Evolutionary conservation across 495 filamentous ascomycete species (phyloP), one percentile per base, ranked within the genome.

Genomic region (Aspergillus heteromorphus): DNA sequence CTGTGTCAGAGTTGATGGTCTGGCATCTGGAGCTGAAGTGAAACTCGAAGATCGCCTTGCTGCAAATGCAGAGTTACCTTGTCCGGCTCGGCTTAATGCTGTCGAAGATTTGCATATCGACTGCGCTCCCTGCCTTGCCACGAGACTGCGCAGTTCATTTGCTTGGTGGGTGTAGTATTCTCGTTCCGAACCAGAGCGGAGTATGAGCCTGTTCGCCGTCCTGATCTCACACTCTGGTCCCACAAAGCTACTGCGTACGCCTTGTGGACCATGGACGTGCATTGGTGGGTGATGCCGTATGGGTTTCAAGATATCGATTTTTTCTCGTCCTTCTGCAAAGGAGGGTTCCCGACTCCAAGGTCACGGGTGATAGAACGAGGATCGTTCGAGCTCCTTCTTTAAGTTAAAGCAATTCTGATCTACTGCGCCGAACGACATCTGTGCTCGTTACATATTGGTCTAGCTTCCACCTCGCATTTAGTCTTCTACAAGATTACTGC

Each of bases 401-500:
- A 31, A n/a, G 23, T 17, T 38, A 18, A n/a, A n/a, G n/a, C n/a
- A n/a, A n/a, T n/a, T n/a, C n/a, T 30, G 6, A 27, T 10, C 38
- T 49, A 14, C 16, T 14, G 36, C 21, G 10, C 14, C 13, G 17
- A 30, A 21, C 17, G 30, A 11, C 38, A 38, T 29, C 0, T 8
- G 7, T 45, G 6, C 45, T 36, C 16, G 43, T 40, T 55, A 59
- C 48, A 54, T 55, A 54, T 41, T 25, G 31, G 20, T 25, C 25
- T 6, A 20, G 14, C 17, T 14, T 48, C 48, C 34, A 14, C 31
- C 47, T 45, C 10, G 5, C 0, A 14, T 16, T 30, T 17, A 2
- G n/a, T 49, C 17, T 42, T 58, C 49, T 58, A 27, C 55, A 58
- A 27, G 49, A 53, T 49, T 17, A 27, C 25, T 23, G 42, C 51